Percentiles rank a stretch among this genome's conserved stretches.
These are phyloP conservation scores for Hypoxylon sp. DNA, from an alignment of 2,329 filamentous ascomycete genomes.

Conservation along the genomic window DNA sequence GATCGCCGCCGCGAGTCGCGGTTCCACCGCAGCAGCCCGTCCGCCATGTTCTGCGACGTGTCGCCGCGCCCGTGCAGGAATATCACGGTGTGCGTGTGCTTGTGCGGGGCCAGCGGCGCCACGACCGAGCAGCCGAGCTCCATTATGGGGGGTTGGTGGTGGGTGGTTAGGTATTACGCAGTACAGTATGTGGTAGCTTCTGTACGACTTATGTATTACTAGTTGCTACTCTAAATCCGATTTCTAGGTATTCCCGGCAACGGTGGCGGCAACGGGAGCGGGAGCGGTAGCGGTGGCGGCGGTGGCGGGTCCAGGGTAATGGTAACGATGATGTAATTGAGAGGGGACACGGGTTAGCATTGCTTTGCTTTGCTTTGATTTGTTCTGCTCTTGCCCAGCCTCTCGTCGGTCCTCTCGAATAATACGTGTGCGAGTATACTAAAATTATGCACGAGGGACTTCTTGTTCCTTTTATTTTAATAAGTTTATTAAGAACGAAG, in stretches of 20 bases:
- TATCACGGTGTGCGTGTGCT: slow-evolving; percentile 60
- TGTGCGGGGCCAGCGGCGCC: slow-evolving; percentile 48
- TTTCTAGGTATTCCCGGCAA: neutral
- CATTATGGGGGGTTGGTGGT: slow-evolving; percentile 15
- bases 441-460: neutral
- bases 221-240: neutral
- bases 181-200: no score
- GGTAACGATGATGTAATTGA: neutral
- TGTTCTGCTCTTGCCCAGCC: neutral
- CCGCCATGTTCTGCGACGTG: slow-evolving; percentile 52
- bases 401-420: neutral
- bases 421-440: neutral
- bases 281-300: neutral
- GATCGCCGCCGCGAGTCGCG: slow-evolving; percentile 51
- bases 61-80: slow-evolving; percentile 62
- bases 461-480: no score
- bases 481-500: neutral
- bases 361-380: neutral
- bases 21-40: slow-evolving; percentile 49
- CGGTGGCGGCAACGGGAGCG: neutral
- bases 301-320: neutral
- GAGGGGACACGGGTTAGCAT: neutral
- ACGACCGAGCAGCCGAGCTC: slow-evolving; percentile 42
- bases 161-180: neutral
- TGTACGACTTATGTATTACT: no score